Percentiles rank a stretch among this genome's conserved stretches.
Conservation (phyloP, 176 grass and related monocot genomes). For the Carex cristatella region DNA sequence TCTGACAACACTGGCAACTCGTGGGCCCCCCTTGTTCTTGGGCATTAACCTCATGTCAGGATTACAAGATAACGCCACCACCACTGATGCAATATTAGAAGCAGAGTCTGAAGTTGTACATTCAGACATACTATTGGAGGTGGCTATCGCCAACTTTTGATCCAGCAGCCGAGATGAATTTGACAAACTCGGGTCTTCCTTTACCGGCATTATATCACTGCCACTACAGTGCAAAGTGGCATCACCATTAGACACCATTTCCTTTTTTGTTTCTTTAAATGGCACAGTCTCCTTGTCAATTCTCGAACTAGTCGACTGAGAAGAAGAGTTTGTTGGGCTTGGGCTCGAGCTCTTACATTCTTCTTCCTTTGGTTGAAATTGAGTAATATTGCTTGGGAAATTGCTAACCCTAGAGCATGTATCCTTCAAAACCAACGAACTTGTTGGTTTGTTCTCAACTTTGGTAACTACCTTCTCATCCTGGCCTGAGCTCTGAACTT, state of each 20-base stretch:
- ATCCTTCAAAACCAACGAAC: conserved; percentile 8
- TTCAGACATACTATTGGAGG: conserved; percentile 28
- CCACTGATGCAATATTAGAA: conserved; percentile 17
- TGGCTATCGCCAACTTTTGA: conserved; percentile 32
- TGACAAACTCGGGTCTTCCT: conserved; percentile 37
- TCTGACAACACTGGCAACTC: conserved; percentile 75
- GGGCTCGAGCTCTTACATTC: neutral
- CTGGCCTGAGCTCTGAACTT: neutral
- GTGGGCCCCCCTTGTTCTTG: conserved; percentile 45
- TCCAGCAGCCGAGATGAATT: neutral
- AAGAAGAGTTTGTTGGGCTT: neutral
- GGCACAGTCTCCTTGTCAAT: neutral
- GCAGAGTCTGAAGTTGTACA: conserved; percentile 28
- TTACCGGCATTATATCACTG: conserved; percentile 34
- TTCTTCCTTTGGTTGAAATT: conserved; percentile 2
- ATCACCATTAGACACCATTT: conserved; percentile 27
- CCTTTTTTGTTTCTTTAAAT: neutral
- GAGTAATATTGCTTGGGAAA: neutral
- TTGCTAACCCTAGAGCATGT: neutral
- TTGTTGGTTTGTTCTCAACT: conserved; percentile 15
- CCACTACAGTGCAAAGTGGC: conserved; percentile 31
- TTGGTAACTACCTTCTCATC: neutral
- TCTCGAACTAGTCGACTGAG: neutral
- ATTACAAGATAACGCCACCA: neutral
- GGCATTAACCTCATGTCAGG: conserved; percentile 3